Conservation (phyloP, 768 basidiomycete species). For the Serendipita sp. region DNA sequence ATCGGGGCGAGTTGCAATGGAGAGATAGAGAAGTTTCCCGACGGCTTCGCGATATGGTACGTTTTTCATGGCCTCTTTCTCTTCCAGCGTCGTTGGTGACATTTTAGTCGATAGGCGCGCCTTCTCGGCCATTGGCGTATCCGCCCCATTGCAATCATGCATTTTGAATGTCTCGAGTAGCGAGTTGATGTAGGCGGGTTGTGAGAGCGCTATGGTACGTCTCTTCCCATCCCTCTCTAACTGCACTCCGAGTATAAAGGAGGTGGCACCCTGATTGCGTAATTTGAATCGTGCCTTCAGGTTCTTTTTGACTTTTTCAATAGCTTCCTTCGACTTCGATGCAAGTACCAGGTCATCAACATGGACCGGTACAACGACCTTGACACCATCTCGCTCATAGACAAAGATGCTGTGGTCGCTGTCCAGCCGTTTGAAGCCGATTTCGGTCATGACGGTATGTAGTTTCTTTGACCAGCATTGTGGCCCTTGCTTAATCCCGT, state of each 20-base stretch:
- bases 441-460: slow-evolving; percentile 11
- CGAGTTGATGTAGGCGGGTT: slow-evolving; percentile 5
- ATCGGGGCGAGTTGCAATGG: slow-evolving; percentile 9
- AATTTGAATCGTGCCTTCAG: slow-evolving; percentile 8
- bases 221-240: slow-evolving; percentile 4
- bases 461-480: slow-evolving; percentile 22
- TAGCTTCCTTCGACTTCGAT: neutral
- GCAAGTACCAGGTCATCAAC: slow-evolving; percentile 5
- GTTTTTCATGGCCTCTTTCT: neutral
- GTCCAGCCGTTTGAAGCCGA: slow-evolving; percentile 2
- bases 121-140: slow-evolving; percentile 4
- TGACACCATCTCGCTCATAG: neutral
- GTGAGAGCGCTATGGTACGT: slow-evolving; percentile 7
- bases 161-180: slow-evolving; percentile 2
- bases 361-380: neutral
- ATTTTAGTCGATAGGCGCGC: neutral
- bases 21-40: slow-evolving; percentile 5
- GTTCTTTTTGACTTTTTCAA: neutral
- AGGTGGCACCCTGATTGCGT: slow-evolving; percentile 9
- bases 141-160: neutral
- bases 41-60: slow-evolving; percentile 3
- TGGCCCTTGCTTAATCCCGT: slow-evolving; percentile 28
- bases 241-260: slow-evolving; percentile 8
- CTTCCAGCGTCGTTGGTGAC: slow-evolving; percentile 12
- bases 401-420: slow-evolving; percentile 10